These are phyloP conservation scores for Ambrosiella cleistominuta DNA, from an alignment of 2,329 filamentous ascomycete species.

Conservation along the genomic window DNA sequence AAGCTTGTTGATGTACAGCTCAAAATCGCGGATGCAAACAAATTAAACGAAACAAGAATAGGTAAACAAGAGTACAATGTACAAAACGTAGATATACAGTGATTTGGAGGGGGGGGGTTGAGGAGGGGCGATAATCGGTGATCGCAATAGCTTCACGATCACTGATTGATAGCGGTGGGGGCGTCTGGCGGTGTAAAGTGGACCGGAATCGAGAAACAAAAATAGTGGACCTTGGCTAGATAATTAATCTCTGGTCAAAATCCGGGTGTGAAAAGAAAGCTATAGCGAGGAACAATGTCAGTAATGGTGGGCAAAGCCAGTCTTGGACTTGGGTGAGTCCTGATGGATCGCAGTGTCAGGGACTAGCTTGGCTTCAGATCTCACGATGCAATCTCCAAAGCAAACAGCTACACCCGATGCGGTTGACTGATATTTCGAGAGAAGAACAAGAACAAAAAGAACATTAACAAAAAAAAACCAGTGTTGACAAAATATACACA, in stretches of 20 bases:
- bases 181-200: neutral
- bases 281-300: neutral
- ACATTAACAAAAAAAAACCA: neutral
- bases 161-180: neutral
- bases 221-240: neutral
- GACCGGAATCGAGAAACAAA: neutral
- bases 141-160: neutral
- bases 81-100: neutral
- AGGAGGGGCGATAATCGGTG: neutral
- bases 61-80: conserved; percentile 10
- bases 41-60: neutral
- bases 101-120: neutral
- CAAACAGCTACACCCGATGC: neutral
- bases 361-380: neutral
- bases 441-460: conserved; percentile 1
- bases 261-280: neutral
- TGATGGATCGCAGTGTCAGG: neutral
- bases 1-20: neutral
- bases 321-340: neutral
- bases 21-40: neutral
- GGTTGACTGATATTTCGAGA: neutral
- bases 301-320: neutral
- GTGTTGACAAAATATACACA: neutral
- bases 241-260: neutral
- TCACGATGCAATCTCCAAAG: neutral